phyloP scores from a whole-genome alignment of 768 basidiomycete species.

The Pholiota conissans region DNA sequence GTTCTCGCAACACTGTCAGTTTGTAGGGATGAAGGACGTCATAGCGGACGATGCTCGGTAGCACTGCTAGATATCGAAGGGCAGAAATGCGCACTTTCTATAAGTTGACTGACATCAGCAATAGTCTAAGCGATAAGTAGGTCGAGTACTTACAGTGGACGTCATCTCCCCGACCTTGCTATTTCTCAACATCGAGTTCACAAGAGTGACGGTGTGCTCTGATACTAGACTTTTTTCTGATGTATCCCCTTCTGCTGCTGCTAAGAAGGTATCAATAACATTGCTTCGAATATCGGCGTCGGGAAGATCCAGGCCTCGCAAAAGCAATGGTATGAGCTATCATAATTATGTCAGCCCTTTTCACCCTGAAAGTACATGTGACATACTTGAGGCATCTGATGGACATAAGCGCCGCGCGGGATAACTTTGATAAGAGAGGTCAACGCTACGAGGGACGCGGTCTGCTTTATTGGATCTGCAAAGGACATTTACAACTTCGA shows the following conservation, averaged over 20 bases:
- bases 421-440: constrained; percentile 78
- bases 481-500: no score
- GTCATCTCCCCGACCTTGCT: constrained; percentile 49
- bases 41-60: constrained; percentile 81
- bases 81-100: constrained; percentile 80
- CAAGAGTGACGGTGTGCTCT: constrained; percentile 71
- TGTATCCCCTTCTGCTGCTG: constrained; percentile 63
- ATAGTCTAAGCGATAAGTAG: not conserved
- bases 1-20: constrained; percentile 65
- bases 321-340: constrained; percentile 85
- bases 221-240: constrained; percentile 51
- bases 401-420: constrained; percentile 71
- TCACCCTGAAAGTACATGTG: not conserved
- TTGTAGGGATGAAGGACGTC: constrained; percentile 84
- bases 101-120: not conserved
- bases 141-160: constrained; percentile 45
- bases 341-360: not conserved
- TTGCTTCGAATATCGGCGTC: constrained; percentile 73
- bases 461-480: constrained; percentile 56
- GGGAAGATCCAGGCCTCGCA: constrained; percentile 81
- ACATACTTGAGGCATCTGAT: constrained; percentile 64
- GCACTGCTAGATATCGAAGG: constrained; percentile 66
- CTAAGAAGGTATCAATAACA: constrained; percentile 77
- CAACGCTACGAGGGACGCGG: constrained; percentile 80
- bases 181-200: constrained; percentile 70